Evolutionary conservation across 768 basidiomycete species (phyloP), one percentile per base, ranked within the genome.

Genomic region (Agrocybe pediades): DNA sequence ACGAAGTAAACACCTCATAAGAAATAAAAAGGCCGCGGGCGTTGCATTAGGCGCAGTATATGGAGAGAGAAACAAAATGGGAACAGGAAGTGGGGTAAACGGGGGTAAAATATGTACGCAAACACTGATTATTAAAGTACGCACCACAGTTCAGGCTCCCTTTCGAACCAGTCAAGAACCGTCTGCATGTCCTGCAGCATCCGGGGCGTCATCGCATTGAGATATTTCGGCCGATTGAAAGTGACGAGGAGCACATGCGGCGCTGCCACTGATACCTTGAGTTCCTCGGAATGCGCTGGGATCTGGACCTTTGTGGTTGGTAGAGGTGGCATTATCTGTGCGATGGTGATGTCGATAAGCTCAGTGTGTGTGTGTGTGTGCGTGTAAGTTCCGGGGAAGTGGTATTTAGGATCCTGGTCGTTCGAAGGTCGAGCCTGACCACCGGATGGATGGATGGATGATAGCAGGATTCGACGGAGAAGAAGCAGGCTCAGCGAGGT

Each of bases 91-190:
- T 44, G 47, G 33, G 53, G n/a, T 33, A 26, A 20, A 50, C 33
- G 30, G 30, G 29, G 47, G 47, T 40, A 42, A 30, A 29, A 26
- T 30, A 11, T 46, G 17, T 36, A 20, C 46, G 23, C 23, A 24
- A 20, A 33, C 11, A 40, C 4, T 19, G 42, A 49, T 19, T 46
- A 53, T 20, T 9, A 9, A 24, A 15, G n/a, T 29, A 72, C 79
- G 15, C 62, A 89, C 90, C 91, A 92, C n/a, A 92, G 68, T 44
- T 72, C 71, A 15, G 86, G 77, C 49, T 91, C 87, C 1, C 78
- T 70, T 57, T 91, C 87, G 61, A 92, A 91, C 88, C 89, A 92
- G 54, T 82, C 74, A 25, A 92, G 66, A 4, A 87, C 62, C 1
- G 46, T 56, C 30, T 75, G 68, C 23, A 91, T 64, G 65, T 86